Base-by-base conservation (phyloP, 2,329 filamentous ascomycete species). In the Alternaria angustiovoidea region DNA sequence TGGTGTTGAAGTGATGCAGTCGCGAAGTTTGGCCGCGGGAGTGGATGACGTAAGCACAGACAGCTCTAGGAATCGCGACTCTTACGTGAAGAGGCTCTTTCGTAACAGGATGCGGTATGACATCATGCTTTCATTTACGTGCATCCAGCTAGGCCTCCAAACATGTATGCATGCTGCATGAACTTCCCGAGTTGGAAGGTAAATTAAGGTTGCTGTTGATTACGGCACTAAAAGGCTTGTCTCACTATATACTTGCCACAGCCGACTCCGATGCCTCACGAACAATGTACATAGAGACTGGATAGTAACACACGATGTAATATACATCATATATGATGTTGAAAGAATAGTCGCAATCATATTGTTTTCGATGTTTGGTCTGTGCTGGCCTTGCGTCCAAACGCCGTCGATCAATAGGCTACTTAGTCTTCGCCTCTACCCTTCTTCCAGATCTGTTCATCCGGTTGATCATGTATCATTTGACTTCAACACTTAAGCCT, bases 151-250 rank as follows among this genome's bases (percentile, higher is more conserved):
- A 52, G 5, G 2, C 42, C 30, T 36, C 11, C 30, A 11, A 3
- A 20, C 46, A 36, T 12, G 18, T n/a, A 16, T 4, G 24, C 24
- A 26, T 11, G 8, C 8, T 30, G 46, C 46, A 38, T 38, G 2
- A 2, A 59, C 51, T 42, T 61, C 67, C 67, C 28, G 54, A 59
- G 47, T 39, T 22, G 68, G 71, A 59, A 72, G 55, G 49, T 58
- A 7, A 54, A 67, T 66, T 71, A 72, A 74, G 64, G 71, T 70
- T 74, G 43, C 61, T 59, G 59, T 76, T 41, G 68, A 72, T 70
- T 65, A 60, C 67, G 38, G 72, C 69, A 70, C 73, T 75, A 74
- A 75, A 75, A 74, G 65, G 71, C 71, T 75, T 75, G 70, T 73
- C 70, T 75, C 47, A 57, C 42, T 36, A 6, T 2, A 5, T 16